phyloP scores from a whole-genome alignment of 1,139 yeast genomes.

The Protomyces macrosporus region DNA sequence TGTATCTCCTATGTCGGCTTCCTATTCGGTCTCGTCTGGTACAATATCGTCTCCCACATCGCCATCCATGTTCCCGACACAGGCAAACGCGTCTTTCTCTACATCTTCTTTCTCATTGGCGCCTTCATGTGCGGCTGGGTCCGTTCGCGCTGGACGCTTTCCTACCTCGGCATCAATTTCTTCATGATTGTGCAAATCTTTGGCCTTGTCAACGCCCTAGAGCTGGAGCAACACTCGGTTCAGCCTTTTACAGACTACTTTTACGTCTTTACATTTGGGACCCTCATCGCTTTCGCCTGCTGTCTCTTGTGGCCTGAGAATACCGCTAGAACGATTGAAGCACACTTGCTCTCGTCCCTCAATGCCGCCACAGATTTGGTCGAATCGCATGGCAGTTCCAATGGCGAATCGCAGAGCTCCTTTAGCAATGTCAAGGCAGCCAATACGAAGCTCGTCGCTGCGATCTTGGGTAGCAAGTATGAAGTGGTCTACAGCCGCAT shows the following conservation, averaged over 20 bases:
- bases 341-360: background rate
- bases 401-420: background rate
- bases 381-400: background rate
- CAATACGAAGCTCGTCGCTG: background rate
- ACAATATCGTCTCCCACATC: slow-evolving; percentile 6
- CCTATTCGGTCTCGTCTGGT: slow-evolving; percentile 5
- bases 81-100: slow-evolving; percentile 7
- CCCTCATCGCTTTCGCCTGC: slow-evolving; percentile 1
- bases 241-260: slow-evolving; percentile 10
- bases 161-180: slow-evolving; percentile 11
- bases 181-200: slow-evolving; percentile 11
- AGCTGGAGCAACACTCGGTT: background rate
- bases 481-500: background rate
- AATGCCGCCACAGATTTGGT: background rate
- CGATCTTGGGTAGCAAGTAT: background rate
- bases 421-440: background rate
- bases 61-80: background rate
- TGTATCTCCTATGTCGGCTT: background rate
- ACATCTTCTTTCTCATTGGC: background rate
- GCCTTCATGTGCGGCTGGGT: slow-evolving; percentile 8
- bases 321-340: background rate
- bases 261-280: slow-evolving; percentile 11
- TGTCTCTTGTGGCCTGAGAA: slow-evolving; percentile 4
- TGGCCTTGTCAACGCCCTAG: slow-evolving; percentile 7
- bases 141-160: background rate